Base-by-base conservation (phyloP, 1,139 yeast species). In the Blastobotrys malaysiensis region DNA sequence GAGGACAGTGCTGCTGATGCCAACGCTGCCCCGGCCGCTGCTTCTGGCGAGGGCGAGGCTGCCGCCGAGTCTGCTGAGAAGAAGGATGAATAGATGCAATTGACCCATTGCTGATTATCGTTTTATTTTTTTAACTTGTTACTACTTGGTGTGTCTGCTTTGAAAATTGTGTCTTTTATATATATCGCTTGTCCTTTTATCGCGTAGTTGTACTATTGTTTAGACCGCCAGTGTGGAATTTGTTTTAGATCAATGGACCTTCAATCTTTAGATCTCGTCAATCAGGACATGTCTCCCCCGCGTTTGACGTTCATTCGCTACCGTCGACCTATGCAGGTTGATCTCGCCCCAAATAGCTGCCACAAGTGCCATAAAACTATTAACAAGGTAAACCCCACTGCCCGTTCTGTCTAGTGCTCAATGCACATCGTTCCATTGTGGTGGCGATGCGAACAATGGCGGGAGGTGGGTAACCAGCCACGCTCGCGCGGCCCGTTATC, bases 1-100 rank as follows among this genome's bases (percentile, higher is more conserved):
- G 81, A 78, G 36, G 31, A 44, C 43, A 45, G 43, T 21, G 53
- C 47, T n/a, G 49, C 48, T 27, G 44, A 47, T 20, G 43, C 49
- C 9, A 43, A 45, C 16, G 51, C 45, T 18, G 51, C 52, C 46
- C 50, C 57, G 21, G 55, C 52, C n/a, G 51, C 58, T 20, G 56
- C 55, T 19, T 49, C 58, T 26, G 54, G 55, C 27, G 63, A 50
- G 24, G 54, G 55, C 31, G 63, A 50, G 21, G 46, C 39, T 19
- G 51, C 53, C 16, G 43, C 27, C 24, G 45, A 43, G 45, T 26
- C 27, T 16, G 26, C 49, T 21, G 53, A 46, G 20, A 31, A 45
- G 31, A 49, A 44, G 21, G 53, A 53, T 22, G 39, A 50, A 43
- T 19, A 50, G 31, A 45, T 24, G 26, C 39, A 26, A 19, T 43